Evolutionary conservation across 23 red algal genomes (phyloP).

Genomic region (Gracilaria domingensis): DNA sequence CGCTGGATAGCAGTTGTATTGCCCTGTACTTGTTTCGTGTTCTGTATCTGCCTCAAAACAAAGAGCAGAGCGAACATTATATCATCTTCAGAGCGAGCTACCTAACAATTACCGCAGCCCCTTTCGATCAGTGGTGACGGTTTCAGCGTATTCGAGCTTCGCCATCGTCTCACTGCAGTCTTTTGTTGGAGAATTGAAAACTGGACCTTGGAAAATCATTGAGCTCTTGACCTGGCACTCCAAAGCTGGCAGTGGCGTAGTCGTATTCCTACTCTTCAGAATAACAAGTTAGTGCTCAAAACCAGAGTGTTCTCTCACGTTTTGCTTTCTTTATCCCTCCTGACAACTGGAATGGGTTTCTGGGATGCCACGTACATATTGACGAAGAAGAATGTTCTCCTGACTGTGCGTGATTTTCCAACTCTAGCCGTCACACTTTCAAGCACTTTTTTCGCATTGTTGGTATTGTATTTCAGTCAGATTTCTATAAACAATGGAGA

Average conservation of each 20-base stretch:
- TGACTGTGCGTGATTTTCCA: constrained; percentile 34
- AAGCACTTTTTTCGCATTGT: constrained; percentile 56
- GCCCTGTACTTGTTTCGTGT: too few species aligned
- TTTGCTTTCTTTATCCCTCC: background rate
- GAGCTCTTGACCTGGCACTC: too few species aligned
- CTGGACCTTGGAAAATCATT: background rate
- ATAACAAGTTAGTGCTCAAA: too few species aligned
- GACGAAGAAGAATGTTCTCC: constrained; percentile 67
- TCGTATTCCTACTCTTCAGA: too few species aligned
- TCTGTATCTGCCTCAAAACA: too few species aligned
- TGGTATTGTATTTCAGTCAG: constrained; percentile 73
- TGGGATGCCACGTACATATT: constrained; percentile 43
- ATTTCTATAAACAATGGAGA: constrained; percentile 60
- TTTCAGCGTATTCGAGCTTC: background rate
- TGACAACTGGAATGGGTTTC: background rate
- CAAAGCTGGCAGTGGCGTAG: background rate
- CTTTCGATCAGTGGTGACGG: too few species aligned
- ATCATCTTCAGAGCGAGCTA: too few species aligned
- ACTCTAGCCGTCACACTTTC: constrained; percentile 52
- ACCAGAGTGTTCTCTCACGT: too few species aligned
- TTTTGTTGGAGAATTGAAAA: background rate
- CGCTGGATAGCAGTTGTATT: too few species aligned
- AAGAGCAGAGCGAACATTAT: too few species aligned
- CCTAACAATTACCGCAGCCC: too few species aligned
- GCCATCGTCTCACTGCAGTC: background rate